phyloP scores from a whole-genome alignment of 495 filamentous ascomycete genomes.

The Xylaria flabelliformis region DNA sequence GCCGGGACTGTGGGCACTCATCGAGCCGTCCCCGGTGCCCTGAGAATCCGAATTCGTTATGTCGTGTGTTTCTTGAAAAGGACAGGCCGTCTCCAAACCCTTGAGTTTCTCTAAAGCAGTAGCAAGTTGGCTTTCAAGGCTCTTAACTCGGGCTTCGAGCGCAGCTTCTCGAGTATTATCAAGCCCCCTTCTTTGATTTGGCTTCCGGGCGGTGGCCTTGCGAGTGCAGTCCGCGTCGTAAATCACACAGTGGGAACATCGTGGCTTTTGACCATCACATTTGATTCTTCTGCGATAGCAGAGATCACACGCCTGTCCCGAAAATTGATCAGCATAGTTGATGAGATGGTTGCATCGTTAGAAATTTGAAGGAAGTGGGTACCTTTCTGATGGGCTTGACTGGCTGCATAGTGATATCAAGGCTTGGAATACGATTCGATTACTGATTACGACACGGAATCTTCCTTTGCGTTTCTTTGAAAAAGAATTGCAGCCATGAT shows the following conservation, averaged over 20 bases:
- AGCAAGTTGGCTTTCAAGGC: constrained; percentile 14
- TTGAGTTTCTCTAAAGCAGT: constrained; percentile 8
- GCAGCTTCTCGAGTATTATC: background rate
- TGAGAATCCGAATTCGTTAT: background rate
- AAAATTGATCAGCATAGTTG: background rate
- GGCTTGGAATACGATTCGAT: background rate
- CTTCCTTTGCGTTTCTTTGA: background rate
- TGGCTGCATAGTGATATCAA: background rate
- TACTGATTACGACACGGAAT: background rate
- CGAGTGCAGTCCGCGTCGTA: constrained; percentile 29
- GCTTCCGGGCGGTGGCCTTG: constrained; percentile 3
- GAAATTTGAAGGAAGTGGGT: background rate
- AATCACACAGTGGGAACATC: constrained; percentile 27
- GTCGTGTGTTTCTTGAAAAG: background rate
- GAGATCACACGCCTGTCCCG: constrained; percentile 25
- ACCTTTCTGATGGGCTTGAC: constrained; percentile 15
- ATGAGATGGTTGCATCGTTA: background rate
- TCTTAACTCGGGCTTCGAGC: constrained; percentile 14
- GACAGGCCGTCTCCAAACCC: background rate
- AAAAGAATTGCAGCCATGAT: background rate
- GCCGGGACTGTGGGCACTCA: background rate
- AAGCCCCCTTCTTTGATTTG: background rate
- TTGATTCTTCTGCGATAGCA: constrained; percentile 29
- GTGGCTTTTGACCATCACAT: constrained; percentile 28
- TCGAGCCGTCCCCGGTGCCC: background rate